A percentile compares a stretch with the other conserved stretches of the same genome.
These are phyloP conservation scores for Talaromyces sp. DNA, from an alignment of 2,329 filamentous ascomycete species.

Conservation along the genomic window DNA sequence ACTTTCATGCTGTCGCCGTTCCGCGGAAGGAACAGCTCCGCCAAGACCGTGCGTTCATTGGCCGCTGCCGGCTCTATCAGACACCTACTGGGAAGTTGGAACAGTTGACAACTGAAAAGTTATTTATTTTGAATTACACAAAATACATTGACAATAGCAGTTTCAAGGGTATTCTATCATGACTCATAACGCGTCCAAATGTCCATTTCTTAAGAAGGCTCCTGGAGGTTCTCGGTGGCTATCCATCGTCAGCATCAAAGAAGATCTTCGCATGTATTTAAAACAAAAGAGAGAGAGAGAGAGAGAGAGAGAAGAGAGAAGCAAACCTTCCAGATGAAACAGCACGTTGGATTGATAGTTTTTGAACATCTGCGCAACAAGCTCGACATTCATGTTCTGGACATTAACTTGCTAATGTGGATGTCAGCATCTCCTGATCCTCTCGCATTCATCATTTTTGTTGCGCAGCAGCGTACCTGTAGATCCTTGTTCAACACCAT, in stretches of 20 bases:
- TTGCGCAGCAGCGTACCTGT: slow-evolving; percentile 64
- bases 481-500: slow-evolving; percentile 89
- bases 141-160: background rate
- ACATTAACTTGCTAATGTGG: slow-evolving; percentile 81
- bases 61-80: background rate
- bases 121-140: background rate
- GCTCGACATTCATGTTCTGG: slow-evolving; percentile 97
- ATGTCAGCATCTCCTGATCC: background rate
- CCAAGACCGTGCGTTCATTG: slow-evolving; percentile 9
- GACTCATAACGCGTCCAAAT: slow-evolving; percentile 8
- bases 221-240: slow-evolving; percentile 81
- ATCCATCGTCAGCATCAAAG: slow-evolving; percentile 6
- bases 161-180: slow-evolving; percentile 7
- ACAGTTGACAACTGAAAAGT: background rate
- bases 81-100: background rate
- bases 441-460: background rate
- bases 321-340: slow-evolving; percentile 88
- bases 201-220: slow-evolving; percentile 54
- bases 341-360: slow-evolving; percentile 98
- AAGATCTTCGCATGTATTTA: background rate
- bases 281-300: too few species aligned
- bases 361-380: slow-evolving; percentile 99
- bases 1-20: background rate
- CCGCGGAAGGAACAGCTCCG: slow-evolving; percentile 4
- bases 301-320: background rate